phyloP scores from a whole-genome alignment of 805 yeast species.

The Wickerhamomyces alni region DNA sequence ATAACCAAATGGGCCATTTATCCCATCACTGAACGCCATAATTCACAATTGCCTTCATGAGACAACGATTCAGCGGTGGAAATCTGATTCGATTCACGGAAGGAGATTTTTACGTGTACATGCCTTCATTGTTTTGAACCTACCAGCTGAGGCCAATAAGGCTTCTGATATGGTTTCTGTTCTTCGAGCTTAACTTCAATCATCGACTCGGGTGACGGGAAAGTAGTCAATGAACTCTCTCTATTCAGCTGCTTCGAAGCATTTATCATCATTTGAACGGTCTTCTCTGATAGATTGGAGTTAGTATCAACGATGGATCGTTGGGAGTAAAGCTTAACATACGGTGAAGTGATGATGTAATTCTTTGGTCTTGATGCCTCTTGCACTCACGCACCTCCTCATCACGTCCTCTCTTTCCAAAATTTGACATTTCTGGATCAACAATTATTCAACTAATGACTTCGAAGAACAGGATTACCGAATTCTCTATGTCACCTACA shows the following conservation, averaged over 20 bases:
- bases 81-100: no score
- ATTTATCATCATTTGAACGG: constrained; percentile 6
- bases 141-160: constrained; percentile 4
- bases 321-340: background rate
- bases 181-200: background rate
- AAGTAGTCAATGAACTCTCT: no score
- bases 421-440: no score
- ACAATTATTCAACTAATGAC: no score
- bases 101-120: no score
- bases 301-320: background rate
- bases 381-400: background rate
- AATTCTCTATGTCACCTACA: no score
- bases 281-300: background rate
- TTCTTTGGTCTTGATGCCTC: constrained; percentile 3
- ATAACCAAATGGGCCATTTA: no score
- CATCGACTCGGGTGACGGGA: background rate
- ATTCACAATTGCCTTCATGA: no score
- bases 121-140: background rate
- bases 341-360: constrained; percentile 8
- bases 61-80: no score
- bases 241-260: constrained; percentile 4
- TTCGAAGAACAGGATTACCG: no score
- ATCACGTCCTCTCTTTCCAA: background rate
- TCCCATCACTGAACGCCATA: no score
- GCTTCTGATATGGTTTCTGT: constrained; percentile 1